A percentile compares a stretch with the other conserved stretches of the same genome.
These are phyloP conservation scores for Fulvia fulva DNA, from an alignment of 2,329 filamentous ascomycete genomes.

Conservation along the genomic window DNA sequence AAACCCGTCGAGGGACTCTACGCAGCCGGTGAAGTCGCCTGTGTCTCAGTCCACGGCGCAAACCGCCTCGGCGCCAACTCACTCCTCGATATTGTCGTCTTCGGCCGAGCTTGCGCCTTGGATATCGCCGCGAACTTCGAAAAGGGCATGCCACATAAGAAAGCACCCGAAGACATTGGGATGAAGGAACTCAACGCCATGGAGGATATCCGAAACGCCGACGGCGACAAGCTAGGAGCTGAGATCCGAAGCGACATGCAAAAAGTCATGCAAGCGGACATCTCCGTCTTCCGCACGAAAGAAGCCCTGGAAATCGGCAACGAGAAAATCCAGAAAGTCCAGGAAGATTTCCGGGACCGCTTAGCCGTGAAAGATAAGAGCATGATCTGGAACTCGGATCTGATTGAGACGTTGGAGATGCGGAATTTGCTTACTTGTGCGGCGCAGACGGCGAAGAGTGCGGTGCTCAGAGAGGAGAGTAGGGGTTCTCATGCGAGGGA, in stretches of 20 bases:
- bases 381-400: constrained; percentile 49
- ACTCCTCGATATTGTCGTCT: constrained; percentile 49
- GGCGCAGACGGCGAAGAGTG: constrained; percentile 44
- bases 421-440: constrained; percentile 47
- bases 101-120: constrained; percentile 45
- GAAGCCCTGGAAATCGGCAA: constrained; percentile 36
- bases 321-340: constrained; percentile 32
- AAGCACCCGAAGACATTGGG: constrained; percentile 34
- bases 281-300: constrained; percentile 45
- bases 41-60: constrained; percentile 48
- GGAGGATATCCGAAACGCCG: constrained; percentile 35
- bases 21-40: constrained; percentile 48
- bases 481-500: constrained; percentile 47
- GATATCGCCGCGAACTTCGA: constrained; percentile 41
- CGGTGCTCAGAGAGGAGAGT: constrained; percentile 43
- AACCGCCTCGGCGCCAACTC: constrained; percentile 49
- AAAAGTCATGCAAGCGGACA: constrained; percentile 45
- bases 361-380: constrained; percentile 41
- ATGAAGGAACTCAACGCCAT: constrained; percentile 29
- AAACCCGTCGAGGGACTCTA: constrained; percentile 45
- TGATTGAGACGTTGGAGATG: constrained; percentile 47
- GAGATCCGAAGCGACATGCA: constrained; percentile 43
- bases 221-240: constrained; percentile 38
- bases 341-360: constrained; percentile 35
- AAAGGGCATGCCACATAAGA: constrained; percentile 35